Percentiles rank a stretch among this genome's conserved stretches.
Evolutionary conservation across 1,139 yeast species (phyloP).

Genomic region (Debaryomyces udenii): DNA sequence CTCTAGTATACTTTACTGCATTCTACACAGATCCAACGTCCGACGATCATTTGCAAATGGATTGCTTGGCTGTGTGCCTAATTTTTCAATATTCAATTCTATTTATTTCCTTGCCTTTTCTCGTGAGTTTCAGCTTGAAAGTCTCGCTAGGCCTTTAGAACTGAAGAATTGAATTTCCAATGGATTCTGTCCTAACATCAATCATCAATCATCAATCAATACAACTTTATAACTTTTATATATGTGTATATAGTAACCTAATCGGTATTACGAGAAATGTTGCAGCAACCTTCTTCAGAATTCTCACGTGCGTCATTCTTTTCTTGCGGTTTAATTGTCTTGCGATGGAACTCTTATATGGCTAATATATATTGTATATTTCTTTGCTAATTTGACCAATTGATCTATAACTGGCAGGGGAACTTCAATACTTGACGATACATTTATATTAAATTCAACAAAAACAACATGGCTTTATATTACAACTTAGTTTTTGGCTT

Average conservation of each 20-base stretch:
- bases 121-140: slow-evolving; percentile 59
- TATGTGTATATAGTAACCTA: too few relatives aligned
- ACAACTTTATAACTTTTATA: not conserved
- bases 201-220: not conserved
- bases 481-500: slow-evolving; percentile 75
- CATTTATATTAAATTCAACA: too few relatives aligned
- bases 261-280: not conserved
- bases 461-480: slow-evolving; percentile 64
- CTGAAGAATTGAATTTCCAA: too few relatives aligned
- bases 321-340: slow-evolving; percentile 3
- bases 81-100: slow-evolving; percentile 68
- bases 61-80: slow-evolving; percentile 74
- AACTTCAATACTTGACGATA: too few relatives aligned
- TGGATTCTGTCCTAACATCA: not conserved
- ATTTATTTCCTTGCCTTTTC: slow-evolving; percentile 64
- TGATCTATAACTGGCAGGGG: too few relatives aligned
- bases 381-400: too few relatives aligned
- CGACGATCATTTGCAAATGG: slow-evolving; percentile 73
- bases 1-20: slow-evolving; percentile 81
- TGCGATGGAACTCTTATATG: slow-evolving; percentile 1
- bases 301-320: slow-evolving; percentile 4
- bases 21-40: slow-evolving; percentile 70
- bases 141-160: slow-evolving; percentile 37
- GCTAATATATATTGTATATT: too few relatives aligned
- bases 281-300: slow-evolving; percentile 5